Conservation (phyloP, 1,284 basidiomycete species). For the Irpex sp. region DNA sequence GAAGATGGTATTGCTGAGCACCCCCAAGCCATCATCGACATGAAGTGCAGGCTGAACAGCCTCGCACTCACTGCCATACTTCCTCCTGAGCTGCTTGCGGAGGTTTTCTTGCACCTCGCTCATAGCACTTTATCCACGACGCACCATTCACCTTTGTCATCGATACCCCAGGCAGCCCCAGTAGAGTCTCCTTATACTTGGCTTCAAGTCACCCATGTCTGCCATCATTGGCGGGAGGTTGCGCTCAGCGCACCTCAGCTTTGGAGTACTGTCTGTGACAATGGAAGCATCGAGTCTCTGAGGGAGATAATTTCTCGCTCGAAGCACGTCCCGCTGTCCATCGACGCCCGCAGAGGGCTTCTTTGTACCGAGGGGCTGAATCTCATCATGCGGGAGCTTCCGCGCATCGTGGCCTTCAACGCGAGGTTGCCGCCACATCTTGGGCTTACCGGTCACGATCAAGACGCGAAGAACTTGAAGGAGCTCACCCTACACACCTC, state of each 20-base stretch:
- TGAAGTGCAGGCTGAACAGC: not conserved
- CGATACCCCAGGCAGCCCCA: not conserved
- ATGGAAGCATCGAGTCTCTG: not conserved
- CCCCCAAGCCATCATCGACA: not conserved
- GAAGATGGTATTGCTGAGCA: not conserved
- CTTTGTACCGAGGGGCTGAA: not conserved
- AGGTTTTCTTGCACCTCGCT: not conserved
- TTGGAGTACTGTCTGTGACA: conserved; percentile 7
- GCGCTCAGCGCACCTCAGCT: conserved; percentile 5
- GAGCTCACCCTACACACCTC: not conserved
- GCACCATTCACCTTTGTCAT: not conserved
- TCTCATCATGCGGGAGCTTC: not conserved
- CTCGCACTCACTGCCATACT: not conserved
- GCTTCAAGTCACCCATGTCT: conserved; percentile 10
- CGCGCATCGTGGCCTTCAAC: not conserved
- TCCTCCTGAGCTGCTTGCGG: not conserved
- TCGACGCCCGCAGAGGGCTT: not conserved
- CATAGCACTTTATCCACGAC: not conserved
- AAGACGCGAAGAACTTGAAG: not conserved
- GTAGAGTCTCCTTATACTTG: not conserved
- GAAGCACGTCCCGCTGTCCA: conserved; percentile 1
- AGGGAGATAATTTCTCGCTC: conserved; percentile 4
- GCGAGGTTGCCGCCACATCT: not conserved
- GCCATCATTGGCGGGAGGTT: conserved; percentile 11
- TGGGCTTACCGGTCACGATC: not conserved